Evolutionary conservation across 1,284 basidiomycete species (phyloP).

Genomic region (Tilletia indica): DNA sequence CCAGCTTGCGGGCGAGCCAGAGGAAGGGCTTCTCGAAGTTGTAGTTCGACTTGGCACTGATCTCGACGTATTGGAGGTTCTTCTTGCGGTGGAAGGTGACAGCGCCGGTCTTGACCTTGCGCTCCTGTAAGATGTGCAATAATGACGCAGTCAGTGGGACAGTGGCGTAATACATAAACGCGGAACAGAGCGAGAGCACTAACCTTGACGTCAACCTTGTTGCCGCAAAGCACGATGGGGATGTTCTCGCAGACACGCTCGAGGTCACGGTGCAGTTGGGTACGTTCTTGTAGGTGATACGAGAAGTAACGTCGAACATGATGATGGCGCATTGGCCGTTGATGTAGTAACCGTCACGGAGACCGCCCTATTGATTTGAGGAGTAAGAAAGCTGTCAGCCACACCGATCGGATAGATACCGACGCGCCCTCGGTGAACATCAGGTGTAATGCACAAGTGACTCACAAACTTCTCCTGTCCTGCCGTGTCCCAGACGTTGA

Average conservation of each 20-base stretch:
- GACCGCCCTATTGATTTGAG: constrained; percentile 33
- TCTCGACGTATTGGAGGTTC: constrained; percentile 99
- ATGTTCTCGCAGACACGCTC: constrained; percentile 99
- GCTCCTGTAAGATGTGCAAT: constrained; percentile 67
- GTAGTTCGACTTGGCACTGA: constrained; percentile 99
- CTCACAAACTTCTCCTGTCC: constrained; percentile 91
- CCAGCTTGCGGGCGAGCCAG: constrained; percentile 97
- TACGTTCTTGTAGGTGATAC: constrained; percentile 99
- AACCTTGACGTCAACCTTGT: constrained; percentile 99
- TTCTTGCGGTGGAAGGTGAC: constrained; percentile 99
- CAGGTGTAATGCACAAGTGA: constrained; percentile 68
- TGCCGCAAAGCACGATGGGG: constrained; percentile 97
- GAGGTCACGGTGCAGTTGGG: constrained; percentile 99
- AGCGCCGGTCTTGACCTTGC: constrained; percentile 97
- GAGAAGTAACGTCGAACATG: constrained; percentile 99
- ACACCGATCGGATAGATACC: constrained; percentile 64
- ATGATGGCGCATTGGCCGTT: constrained; percentile 97
- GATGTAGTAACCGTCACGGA: constrained; percentile 55
- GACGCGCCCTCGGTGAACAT: too few relatives aligned
- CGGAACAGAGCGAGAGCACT: neutral
- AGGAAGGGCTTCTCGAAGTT: constrained; percentile 99
- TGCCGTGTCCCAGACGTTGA: constrained; percentile 99
- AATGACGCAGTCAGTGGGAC: neutral
- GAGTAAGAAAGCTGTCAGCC: neutral
- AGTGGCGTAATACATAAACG: neutral